Evolutionary conservation across 2,329 filamentous ascomycete species (phyloP), one percentile per base, ranked within the genome.

Genomic region (Apiospora hydei): DNA sequence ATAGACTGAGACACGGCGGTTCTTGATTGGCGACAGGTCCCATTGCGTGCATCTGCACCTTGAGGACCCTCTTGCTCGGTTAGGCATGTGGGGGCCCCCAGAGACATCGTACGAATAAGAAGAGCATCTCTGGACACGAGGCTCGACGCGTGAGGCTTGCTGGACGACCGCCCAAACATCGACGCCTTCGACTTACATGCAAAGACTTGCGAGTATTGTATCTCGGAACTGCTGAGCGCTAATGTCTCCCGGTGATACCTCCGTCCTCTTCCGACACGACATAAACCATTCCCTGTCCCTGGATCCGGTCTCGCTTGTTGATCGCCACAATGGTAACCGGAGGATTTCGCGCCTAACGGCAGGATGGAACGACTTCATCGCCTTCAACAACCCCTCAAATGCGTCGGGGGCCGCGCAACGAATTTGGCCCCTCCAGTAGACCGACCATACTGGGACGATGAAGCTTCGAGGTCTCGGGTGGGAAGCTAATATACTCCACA

Each of bases 121-220:
- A 41, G 57, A n/a, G 57, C 57, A n/a, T 41, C 34, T 64, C 57
- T 41, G 18, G 57, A 64, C 57, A 64, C 57, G 57, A 64, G 57
- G 57, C 57, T n/a, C 11, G 34, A 64, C 6, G 34, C 8, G 3
- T 13, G 30, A 64, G 57, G 57, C 57, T 64, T 41, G 57, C 30
- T 64, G 57, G 57, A 64, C 57, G 34, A 64, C 57, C 8, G 10
- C 57, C 41, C 8, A 41, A 61, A 61, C 53, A 14, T 61, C 30
- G 18, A 61, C 8, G 16, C 16, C 53, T 61, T 61, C 8, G 16
- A 61, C 30, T 21, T 61, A 30, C 30, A 34, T 34, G 30, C 53
- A 57, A 21, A 18, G 14, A 61, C 30, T 61, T 61, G 53, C 53
- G 53, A 38, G 51, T 57, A 57, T 34, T 57, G 51, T 18, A 34